These are phyloP conservation scores for Endocarpon pusillum DNA, from an alignment of 495 filamentous ascomycete species.

Conservation along the genomic window DNA sequence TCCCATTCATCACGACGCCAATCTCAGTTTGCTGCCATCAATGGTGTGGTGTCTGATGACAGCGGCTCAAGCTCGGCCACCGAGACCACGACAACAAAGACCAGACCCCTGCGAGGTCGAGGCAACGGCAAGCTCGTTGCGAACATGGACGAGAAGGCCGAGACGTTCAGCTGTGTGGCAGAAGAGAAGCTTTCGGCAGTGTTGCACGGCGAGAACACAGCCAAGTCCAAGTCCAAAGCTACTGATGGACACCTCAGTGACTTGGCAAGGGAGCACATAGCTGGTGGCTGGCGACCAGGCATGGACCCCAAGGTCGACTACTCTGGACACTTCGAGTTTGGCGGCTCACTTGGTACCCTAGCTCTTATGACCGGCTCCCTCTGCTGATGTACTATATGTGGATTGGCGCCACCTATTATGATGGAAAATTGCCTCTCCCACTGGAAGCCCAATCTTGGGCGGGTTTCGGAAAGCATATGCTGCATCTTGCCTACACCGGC, in stretches of 20 bases:
- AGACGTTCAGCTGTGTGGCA: no score
- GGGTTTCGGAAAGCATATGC: conserved; percentile 50
- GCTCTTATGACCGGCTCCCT: conserved; percentile 74
- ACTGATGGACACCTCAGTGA: conserved; percentile 26
- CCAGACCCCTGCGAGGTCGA: no score
- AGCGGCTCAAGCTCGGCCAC: no score
- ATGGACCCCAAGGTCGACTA: conserved; percentile 64
- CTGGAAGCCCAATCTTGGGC: conserved; percentile 35
- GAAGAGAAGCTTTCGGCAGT: no score
- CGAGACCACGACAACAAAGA: no score
- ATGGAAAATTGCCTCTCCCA: conserved; percentile 57
- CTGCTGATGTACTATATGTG: conserved; percentile 95
- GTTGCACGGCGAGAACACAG: no score
- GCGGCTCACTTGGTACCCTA: conserved; percentile 53
- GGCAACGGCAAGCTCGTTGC: no score
- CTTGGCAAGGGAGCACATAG: conserved; percentile 17
- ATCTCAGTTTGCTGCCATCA: no score
- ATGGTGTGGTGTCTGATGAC: no score
- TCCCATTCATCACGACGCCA: no score
- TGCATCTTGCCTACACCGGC: conserved; percentile 48
- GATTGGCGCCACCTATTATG: conserved; percentile 79
- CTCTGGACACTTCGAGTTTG: conserved; percentile 73
- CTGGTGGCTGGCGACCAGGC: conserved; percentile 35
- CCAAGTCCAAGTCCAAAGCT: conserved; percentile 6
- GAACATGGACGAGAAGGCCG: no score